phyloP scores from a whole-genome alignment of 441 rosid species.

The Raphanus hybrid region DNA sequence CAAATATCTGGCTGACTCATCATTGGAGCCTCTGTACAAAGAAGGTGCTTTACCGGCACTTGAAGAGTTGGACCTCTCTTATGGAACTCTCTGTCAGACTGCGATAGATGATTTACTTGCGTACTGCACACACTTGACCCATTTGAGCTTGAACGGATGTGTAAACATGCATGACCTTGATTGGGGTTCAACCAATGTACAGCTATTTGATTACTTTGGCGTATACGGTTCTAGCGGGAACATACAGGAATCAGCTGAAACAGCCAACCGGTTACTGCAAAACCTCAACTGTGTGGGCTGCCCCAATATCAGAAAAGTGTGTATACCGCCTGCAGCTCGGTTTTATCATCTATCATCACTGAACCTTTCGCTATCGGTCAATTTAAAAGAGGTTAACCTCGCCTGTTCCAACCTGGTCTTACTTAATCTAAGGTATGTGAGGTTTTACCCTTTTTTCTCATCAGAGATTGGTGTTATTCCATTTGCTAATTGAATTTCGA shows the following conservation, averaged over 20 bases:
- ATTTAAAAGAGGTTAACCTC: constrained; percentile 89
- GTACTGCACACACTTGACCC: constrained; percentile 90
- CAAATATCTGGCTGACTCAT: constrained; percentile 84
- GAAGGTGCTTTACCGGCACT: constrained; percentile 82
- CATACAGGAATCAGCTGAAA: constrained; percentile 43
- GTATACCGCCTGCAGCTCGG: constrained; percentile 77
- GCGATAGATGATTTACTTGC: constrained; percentile 97
- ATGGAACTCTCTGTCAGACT: constrained; percentile 86
- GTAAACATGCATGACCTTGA: constrained; percentile 64
- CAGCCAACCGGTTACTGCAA: constrained; percentile 75
- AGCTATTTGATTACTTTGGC: constrained; percentile 36
- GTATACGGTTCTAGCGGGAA: no score
- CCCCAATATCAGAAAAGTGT: constrained; percentile 85
- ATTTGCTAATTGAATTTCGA: constrained; percentile 14
- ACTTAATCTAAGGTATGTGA: constrained; percentile 80
- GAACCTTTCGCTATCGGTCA: constrained; percentile 83
- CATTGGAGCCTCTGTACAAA: constrained; percentile 95
- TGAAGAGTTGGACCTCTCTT: constrained; percentile 88
- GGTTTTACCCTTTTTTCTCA: no score
- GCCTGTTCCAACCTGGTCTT: constrained; percentile 72
- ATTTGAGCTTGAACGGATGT: constrained; percentile 93
- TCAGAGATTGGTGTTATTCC: background rate
- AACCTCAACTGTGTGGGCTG: constrained; percentile 95
- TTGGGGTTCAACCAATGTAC: constrained; percentile 69
- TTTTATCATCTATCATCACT: constrained; percentile 78